Base-by-base conservation (phyloP, 352 stramenopile species). In the Elongisporangium anandrum region DNA sequence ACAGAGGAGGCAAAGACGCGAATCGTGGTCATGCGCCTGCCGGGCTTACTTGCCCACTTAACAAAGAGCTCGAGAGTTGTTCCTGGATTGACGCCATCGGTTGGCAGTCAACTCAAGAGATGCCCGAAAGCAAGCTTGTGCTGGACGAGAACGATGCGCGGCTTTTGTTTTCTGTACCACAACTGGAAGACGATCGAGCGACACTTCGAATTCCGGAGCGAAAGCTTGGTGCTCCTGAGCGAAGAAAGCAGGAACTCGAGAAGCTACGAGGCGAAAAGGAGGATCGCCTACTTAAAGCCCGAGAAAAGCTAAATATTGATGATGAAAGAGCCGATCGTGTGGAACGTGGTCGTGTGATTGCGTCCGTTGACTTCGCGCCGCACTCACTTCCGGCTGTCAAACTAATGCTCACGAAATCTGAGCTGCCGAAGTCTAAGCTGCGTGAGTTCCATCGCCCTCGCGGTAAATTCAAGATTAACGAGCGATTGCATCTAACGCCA, bases 371-470 rank as follows among this genome's bases (percentile, higher is more conserved):
- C 2, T 78, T 85, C 26, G 82, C 94, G 9, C 84, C 93, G 48
- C 86, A 95, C 64, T 94, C 84, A 15, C 66, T 95, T 12, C 84
- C 82, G n/a, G 86, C 86, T 10, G 92, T 94, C 65, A 94, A 95
- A 68, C 73, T 95, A n/a, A 88, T 79, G 29, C 70, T 93, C 53
- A 93, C 83, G 6, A 95, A 93, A 38, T 81, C 86, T n/a, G 86
- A 95, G 66, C 71, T 95, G 0, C 79, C 84, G 1, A 92, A 92
- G 61, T 57, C 81, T 1, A 92, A 94, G 49, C 57, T 95, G 34
- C 80, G 86, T 6, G 82, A 92, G 38, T 92, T 94, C 52, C 86
- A 95, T 69, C 75, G 86, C 12, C 86, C 86, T 22, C 81, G 86
- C 6, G 81, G 81, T 34, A 92, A 90, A 52, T 95, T 95, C 57